phyloP scores from a whole-genome alignment of 345 rosid genomes.

The Pistacia vera region DNA sequence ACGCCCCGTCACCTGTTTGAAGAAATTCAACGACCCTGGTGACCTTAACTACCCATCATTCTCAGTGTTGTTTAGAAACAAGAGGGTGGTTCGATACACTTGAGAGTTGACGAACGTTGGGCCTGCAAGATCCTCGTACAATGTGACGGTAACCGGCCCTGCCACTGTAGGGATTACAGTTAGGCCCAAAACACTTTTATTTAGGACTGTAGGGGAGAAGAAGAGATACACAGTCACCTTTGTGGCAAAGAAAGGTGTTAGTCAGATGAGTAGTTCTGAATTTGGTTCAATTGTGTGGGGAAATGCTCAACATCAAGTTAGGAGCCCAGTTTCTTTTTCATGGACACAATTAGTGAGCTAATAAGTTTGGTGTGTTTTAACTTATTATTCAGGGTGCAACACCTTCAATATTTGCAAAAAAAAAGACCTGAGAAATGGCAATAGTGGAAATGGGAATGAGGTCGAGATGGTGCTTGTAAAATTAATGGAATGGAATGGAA shows the following conservation, averaged over 20 bases:
- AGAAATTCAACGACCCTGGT: slow-evolving; percentile 70
- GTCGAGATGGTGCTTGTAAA: background rate
- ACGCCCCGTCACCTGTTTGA: slow-evolving; percentile 61
- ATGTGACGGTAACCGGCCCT: slow-evolving; percentile 48
- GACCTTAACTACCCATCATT: slow-evolving; percentile 88
- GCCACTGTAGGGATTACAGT: slow-evolving; percentile 53
- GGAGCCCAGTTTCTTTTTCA: slow-evolving; percentile 76
- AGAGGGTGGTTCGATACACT: slow-evolving; percentile 74
- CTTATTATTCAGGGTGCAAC: background rate
- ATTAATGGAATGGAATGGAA: background rate
- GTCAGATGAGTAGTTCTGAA: slow-evolving; percentile 38
- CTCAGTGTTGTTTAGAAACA: slow-evolving; percentile 66
- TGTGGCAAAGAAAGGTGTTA: slow-evolving; percentile 52
- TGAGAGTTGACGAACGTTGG: slow-evolving; percentile 86
- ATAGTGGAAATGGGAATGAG: too few relatives aligned
- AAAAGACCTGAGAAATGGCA: too few relatives aligned
- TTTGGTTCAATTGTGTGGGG: slow-evolving; percentile 82
- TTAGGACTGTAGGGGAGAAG: slow-evolving; percentile 68
- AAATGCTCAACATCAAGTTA: slow-evolving; percentile 62
- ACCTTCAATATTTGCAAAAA: too few relatives aligned
- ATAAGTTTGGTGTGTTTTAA: background rate
- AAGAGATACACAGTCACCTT: slow-evolving; percentile 73
- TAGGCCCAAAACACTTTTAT: slow-evolving; percentile 59
- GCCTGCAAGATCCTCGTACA: slow-evolving; percentile 53
- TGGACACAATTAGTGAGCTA: slow-evolving; percentile 52